These are phyloP conservation scores for Plenodomus tracheiphilus DNA, from an alignment of 2,329 filamentous ascomycete genomes.

Conservation along the genomic window DNA sequence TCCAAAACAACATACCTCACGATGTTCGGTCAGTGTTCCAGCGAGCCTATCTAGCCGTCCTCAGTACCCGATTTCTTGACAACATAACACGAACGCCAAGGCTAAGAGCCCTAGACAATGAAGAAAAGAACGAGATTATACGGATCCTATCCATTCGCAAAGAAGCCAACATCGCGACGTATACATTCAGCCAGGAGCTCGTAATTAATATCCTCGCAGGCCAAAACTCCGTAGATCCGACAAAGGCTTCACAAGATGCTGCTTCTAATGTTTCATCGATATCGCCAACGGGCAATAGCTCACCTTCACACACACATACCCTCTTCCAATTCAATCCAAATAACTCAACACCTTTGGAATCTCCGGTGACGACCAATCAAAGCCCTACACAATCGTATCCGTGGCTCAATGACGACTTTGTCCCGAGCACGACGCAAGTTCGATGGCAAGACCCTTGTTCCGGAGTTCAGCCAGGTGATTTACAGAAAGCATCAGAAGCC, in stretches of 20 bases:
- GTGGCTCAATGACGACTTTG: conserved; percentile 15
- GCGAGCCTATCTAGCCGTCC: conserved; percentile 30
- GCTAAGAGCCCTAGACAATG: conserved; percentile 13
- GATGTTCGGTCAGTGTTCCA: conserved; percentile 26
- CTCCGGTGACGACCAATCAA: neutral
- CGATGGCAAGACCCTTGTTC: conserved; percentile 26
- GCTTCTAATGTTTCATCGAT: no score
- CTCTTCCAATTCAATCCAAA: conserved; percentile 24
- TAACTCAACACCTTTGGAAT: neutral
- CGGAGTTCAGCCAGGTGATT: conserved; percentile 9
- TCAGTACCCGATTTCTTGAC: conserved; percentile 30
- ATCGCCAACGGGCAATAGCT: neutral
- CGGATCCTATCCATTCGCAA: conserved; percentile 25
- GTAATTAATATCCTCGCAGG: no score
- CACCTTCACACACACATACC: neutral
- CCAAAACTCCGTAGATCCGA: no score
- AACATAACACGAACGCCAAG: conserved; percentile 14
- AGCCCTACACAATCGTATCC: neutral
- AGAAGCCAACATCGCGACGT: conserved; percentile 17
- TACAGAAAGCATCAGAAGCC: conserved; percentile 9
- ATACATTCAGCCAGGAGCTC: conserved; percentile 32
- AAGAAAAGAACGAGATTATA: conserved; percentile 29
- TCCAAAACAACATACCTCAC: conserved; percentile 27
- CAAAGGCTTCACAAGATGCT: no score
- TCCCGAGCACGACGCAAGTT: conserved; percentile 31